Evolutionary conservation across 257 asterid genomes (phyloP).

Genomic region (Rhazya stricta): DNA sequence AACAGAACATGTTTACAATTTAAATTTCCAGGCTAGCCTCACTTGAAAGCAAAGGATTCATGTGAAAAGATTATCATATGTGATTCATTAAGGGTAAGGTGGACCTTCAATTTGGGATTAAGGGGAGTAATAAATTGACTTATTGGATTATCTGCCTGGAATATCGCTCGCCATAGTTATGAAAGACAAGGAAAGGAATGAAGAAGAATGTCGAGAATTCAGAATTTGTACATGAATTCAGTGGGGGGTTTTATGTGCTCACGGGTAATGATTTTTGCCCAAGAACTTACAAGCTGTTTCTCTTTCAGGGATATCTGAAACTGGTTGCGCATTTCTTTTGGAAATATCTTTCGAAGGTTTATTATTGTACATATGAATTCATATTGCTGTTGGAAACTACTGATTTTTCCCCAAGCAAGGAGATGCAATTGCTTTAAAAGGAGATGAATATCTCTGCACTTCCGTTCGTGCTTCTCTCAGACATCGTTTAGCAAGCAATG

Average conservation of each 20-base stretch:
- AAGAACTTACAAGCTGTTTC: neutral
- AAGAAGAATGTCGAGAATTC: neutral
- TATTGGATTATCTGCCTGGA: neutral
- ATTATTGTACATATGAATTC: slow-evolving; percentile 24
- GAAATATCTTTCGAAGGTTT: slow-evolving; percentile 7
- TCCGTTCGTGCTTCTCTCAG: neutral
- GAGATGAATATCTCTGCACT: slow-evolving; percentile 2
- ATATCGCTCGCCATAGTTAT: neutral
- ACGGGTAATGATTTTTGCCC: neutral
- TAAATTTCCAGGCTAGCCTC: no score
- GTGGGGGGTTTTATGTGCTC: neutral
- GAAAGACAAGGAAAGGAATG: neutral
- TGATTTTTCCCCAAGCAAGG: slow-evolving; percentile 1
- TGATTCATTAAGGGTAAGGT: neutral
- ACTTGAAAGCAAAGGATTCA: neutral
- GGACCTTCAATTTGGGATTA: neutral
- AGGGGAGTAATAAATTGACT: neutral
- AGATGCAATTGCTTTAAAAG: neutral
- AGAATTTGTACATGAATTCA: neutral
- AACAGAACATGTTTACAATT: neutral
- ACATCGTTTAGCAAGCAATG: slow-evolving; percentile 10
- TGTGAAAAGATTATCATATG: neutral
- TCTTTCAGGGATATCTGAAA: neutral
- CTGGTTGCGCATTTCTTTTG: neutral
- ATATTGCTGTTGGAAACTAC: slow-evolving; percentile 2